Base-by-base conservation (phyloP, 768 basidiomycete genomes). In the Suillus discolor region DNA sequence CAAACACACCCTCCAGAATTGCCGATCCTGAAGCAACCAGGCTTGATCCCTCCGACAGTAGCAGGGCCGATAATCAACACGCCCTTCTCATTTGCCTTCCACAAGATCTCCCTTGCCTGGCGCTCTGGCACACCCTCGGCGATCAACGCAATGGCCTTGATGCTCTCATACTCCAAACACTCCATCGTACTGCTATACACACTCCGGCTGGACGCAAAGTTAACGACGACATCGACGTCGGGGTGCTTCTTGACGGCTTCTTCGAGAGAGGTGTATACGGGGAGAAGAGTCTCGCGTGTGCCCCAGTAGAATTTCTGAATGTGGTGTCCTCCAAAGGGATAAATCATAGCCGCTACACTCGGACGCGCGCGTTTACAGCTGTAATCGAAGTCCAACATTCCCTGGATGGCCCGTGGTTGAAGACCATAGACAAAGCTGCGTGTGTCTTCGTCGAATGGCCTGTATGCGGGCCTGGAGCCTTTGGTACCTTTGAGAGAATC, bases 221-320 rank as follows among this genome's bases (percentile, higher is more conserved):
- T 99, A 76, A 99, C 97, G 39, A 98, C 90, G 62, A 97, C 95
- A 75, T 99, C 97, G 66, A 93, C 96, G 71, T 99, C 97, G 36
- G 92, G 87, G 82, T 98, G 97, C 84, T 98, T 99, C 79, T 87
- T 84, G 70, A 91, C 88, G 16, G 97, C 97, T 74, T 98, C 97
- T 62, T 87, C 87, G 70, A 97, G 85, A 63, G 88, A 88, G 23
- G 96, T 97, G 84, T 97, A 99, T 51, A 99, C 97, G 61, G 97
- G 97, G 45, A 99, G 89, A 57, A 99, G 90, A 4, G 97, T 97
- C 85, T 99, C 97, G 83, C 94, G 95, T 47, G 97, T 99, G 64
- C 97, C 97, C 97, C 97, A 99, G 87, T 99, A 99, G 88, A 99
- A 98, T 84, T 99, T 99, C 83, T 99, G 97, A 79, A 98, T 97